phyloP scores from a whole-genome alignment of 2,329 filamentous ascomycete genomes.

The Pleoardoris graminearum region DNA sequence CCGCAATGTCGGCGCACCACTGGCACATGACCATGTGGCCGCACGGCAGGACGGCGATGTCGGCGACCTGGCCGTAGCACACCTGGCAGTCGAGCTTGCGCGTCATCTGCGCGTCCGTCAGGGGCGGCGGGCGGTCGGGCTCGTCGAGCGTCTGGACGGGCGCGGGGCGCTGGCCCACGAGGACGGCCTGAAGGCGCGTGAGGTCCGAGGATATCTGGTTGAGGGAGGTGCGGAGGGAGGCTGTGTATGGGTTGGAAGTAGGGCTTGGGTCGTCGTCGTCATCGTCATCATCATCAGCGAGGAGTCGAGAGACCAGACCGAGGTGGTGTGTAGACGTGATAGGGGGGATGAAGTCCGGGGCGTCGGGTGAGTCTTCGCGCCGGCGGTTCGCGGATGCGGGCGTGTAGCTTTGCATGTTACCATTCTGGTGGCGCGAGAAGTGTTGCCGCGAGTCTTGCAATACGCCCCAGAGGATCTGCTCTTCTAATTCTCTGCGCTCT shows the following conservation, averaged over 20 bases:
- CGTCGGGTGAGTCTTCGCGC: not conserved
- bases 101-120: conserved; percentile 54
- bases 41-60: conserved; percentile 58
- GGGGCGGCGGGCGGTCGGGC: conserved; percentile 52
- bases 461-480: conserved; percentile 40
- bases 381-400: not conserved
- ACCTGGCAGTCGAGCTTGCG: conserved; percentile 57
- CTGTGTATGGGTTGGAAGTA: conserved; percentile 5
- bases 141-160: conserved; percentile 47
- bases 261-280: too few relatives aligned
- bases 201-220: conserved; percentile 24
- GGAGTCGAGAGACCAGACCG: not conserved
- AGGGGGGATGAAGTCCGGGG: not conserved
- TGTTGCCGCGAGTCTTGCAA: conserved; percentile 30
- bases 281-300: not conserved
- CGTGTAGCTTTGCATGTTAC: conserved; percentile 28
- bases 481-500: conserved; percentile 37
- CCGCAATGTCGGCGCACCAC: conserved; percentile 58
- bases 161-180: conserved; percentile 16
- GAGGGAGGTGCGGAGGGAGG: conserved; percentile 22
- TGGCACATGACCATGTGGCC: conserved; percentile 59
- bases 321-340: not conserved
- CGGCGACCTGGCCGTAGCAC: conserved; percentile 57
- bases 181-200: conserved; percentile 21
- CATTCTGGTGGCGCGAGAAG: conserved; percentile 18